Evolutionary conservation across 2,329 filamentous ascomycete genomes (phyloP), one percentile per base, ranked within the genome.

Genomic region (Biscogniauxia sp.): DNA sequence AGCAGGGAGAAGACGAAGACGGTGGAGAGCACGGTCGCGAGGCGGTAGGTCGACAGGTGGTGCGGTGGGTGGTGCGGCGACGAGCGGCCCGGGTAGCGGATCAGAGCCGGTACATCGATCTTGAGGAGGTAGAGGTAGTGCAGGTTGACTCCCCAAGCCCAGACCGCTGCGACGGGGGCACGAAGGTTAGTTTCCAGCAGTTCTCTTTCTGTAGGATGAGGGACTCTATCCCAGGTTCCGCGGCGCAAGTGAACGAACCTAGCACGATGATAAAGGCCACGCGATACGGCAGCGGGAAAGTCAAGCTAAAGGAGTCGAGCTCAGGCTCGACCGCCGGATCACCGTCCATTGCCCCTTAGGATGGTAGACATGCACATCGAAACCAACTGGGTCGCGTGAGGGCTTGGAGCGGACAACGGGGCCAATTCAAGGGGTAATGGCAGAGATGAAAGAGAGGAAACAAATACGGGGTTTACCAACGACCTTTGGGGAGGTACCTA

Each of bases 91-190:
- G 93, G 92, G 76, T 98, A 98, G 75, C 91, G 88, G 70, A 98
- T 92, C 60, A 98, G 83, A 32, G 87, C 82, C 20, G 92, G 91
- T 58, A 96, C 91, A 76, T 97, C 92, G 79, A 99, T 96, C 73
- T 90, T 90, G 71, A 88, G 81, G 61, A 86, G 78, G 70, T 89
- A 83, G 62, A 98, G 87, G 78, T 92, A 93, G 74, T 97, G 93
- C 50, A 98, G 86, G 79, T 97, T 98, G 69, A 90, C 77, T 66
- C 89, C 93, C 93, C 94, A 99, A 74, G 92, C 93, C 94, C 94
- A 98, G 71, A 96, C 88, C 68, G 92, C 93, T 96, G 67, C 32
- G 37, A 53, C 15, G 17, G 37, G 37, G 37, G 11, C 15, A 53
- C 3, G 45, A 55, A 7, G 53, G 67, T 26, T 63, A 60, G 61